Base-by-base conservation (phyloP, 306 rosid genomes). In the Acacia acuminata region DNA sequence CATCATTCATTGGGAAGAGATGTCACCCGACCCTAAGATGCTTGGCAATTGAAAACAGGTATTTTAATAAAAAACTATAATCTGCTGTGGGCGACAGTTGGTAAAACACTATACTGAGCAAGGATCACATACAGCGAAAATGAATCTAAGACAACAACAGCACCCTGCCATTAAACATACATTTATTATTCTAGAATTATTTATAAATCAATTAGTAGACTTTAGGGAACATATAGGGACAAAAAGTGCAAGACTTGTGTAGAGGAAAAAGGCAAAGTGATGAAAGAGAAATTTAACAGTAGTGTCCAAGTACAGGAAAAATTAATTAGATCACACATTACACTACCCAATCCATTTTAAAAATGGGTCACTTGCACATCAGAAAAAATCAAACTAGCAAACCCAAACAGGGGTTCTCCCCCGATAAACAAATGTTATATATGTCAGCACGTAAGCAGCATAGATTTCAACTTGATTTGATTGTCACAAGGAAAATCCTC, bases 251-350 rank as follows among this genome's bases (percentile, higher is more conserved):
- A 12, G 13, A 75, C 69, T 53, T 66, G 50, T 19, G 40, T 7
- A 25, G 19, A 43, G 15, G 10, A 42, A 71, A 50, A 77, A 13
- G 27, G 17, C 19, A 22, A 34, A 65, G 58, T 34, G 17, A 77
- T 51, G 55, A 36, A 50, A 2, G 58, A 80, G 47, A 79, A 55
- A 79, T 75, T 58, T 77, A 45, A 80, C 56, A 45, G 43, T 43
- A 22, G 55, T 30, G 60, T 27, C 61, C 70, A 77, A 73, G 40
- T 0, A 43, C 61, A 22, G 8, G 43, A 40, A 69, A 45, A 24
- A 77, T 45, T 64, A 50, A 67, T 45, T 15, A 60, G 58, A 66
- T 78, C 20, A 25, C 22, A 68, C 47, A 50, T 20, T 47, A 22
- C 19, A 71, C 71, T 22, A 51, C 30, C 43, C 55, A 50, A 47